Base-by-base conservation (phyloP, 2,329 filamentous ascomycete genomes). In the Penicillium digitatum region DNA sequence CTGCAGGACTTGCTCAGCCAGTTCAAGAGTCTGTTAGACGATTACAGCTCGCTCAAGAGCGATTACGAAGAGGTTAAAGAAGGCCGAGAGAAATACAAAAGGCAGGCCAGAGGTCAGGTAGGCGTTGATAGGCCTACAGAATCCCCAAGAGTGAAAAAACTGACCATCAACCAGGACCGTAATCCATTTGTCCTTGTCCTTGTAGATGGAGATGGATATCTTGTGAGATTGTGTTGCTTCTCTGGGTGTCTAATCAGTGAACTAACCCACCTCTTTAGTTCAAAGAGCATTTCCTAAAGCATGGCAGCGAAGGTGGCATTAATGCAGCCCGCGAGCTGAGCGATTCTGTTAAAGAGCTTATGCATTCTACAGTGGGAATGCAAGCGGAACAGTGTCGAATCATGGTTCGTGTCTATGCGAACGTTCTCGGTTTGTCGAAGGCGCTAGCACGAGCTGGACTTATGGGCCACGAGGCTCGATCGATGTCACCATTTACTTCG, bases 151-250 rank as follows among this genome's bases (percentile, higher is more conserved):
- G 39, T 14, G 18, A 31, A 38, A 47, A 42, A 40, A 54, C 52
- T 57, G 31, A 64, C 44, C 29, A 45, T 20, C 9, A 56, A 63
- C 27, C 64, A 77, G 63, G 72, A 81, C 24, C 77, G 79, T 20
- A 82, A 81, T 57, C 79, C 82, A 0, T 87, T 86, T 60, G 82
- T 82, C 1, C 73, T 87, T 2, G 79, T 87, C 7, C 72, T 87
- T 0, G 72, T 87, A 12, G 84, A 87, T 54, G 84, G 83, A 20
- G 83, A 87, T 67, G 82, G 81, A 45, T 86, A 85, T 62, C 63
- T 79, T 22, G 64, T 72, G 40, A 55, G 66, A 48, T 38, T 45
- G 7, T 2, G 1, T 14, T 29, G 7, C 24, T 9, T 22, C 16
- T 5, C 18, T 61, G 78, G 82, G 93, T 66, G 89, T 89, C 11